These are phyloP conservation scores for Hygrophorus russula DNA, from an alignment of 768 basidiomycete species.

Conservation along the genomic window DNA sequence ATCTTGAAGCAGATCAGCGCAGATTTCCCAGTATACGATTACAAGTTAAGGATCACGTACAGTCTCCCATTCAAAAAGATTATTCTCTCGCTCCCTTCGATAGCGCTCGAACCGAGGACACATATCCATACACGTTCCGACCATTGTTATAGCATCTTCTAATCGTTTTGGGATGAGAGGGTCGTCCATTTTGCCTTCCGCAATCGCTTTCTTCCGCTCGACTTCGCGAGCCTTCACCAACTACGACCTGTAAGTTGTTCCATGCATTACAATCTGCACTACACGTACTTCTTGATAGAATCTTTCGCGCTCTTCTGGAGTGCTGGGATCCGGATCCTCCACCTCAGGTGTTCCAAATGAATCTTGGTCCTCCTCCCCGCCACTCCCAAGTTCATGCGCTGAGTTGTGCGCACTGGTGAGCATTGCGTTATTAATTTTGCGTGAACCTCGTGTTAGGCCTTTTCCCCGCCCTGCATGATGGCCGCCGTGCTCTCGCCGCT, in stretches of 20 bases:
- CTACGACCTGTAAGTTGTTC: constrained; percentile 24
- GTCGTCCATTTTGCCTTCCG: constrained; percentile 81
- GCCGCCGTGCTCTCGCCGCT: constrained; percentile 57
- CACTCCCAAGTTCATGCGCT: constrained; percentile 8
- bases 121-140: constrained; percentile 89
- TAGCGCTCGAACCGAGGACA: constrained; percentile 92
- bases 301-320: constrained; percentile 51
- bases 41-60: constrained; percentile 36
- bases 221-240: constrained; percentile 63
- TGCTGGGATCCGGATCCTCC: constrained; percentile 45
- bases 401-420: constrained; percentile 20
- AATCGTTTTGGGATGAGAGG: constrained; percentile 69
- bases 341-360: constrained; percentile 14
- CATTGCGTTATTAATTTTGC: constrained; percentile 30
- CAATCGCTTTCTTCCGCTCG: constrained; percentile 65
- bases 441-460: constrained; percentile 20
- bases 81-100: constrained; percentile 80
- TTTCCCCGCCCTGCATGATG: constrained; percentile 34
- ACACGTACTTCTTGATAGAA: constrained; percentile 62
- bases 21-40: constrained; percentile 16
- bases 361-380: constrained; percentile 10
- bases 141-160: constrained; percentile 86
- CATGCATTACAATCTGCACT: constrained; percentile 3
- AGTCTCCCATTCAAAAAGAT: constrained; percentile 77
- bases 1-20: constrained; percentile 43